These are phyloP conservation scores for Cynanchum wilfordii DNA, from an alignment of 257 asterid genomes.

Conservation along the genomic window DNA sequence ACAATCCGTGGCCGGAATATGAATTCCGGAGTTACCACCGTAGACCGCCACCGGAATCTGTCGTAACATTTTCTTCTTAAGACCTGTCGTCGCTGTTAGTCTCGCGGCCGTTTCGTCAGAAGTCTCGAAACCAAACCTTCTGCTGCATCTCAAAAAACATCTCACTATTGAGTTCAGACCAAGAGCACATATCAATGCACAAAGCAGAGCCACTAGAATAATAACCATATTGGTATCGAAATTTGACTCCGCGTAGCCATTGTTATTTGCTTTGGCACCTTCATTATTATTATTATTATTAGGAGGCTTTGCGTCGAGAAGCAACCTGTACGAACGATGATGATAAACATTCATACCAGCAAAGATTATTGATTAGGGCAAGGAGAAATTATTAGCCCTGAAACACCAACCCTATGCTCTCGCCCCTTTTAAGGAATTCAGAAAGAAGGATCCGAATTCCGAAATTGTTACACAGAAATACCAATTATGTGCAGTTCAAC, in stretches of 20 bases:
- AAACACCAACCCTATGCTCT: neutral
- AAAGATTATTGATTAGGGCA: neutral
- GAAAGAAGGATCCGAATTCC: constrained; percentile 1
- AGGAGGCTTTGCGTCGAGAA: constrained; percentile 24
- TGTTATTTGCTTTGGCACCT: constrained; percentile 20
- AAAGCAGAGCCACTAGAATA: constrained; percentile 61
- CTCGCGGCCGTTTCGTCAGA: constrained; percentile 24
- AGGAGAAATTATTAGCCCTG: neutral
- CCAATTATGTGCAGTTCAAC: constrained; percentile 17
- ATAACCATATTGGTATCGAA: constrained; percentile 74
- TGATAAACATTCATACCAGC: constrained; percentile 35
- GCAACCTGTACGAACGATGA: constrained; percentile 40
- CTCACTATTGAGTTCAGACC: constrained; percentile 58
- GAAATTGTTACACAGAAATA: constrained; percentile 5
- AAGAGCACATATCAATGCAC: constrained; percentile 66
- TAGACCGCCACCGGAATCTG: constrained; percentile 58
- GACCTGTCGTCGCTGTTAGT: constrained; percentile 42
- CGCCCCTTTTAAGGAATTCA: neutral
- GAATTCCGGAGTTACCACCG: constrained; percentile 33
- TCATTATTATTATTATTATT: constrained; percentile 22
- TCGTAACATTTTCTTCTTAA: constrained; percentile 47
- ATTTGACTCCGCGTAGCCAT: constrained; percentile 26
- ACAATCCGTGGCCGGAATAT: constrained; percentile 53
- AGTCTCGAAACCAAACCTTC: constrained; percentile 30
- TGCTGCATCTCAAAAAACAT: constrained; percentile 47